Base-by-base conservation (phyloP, 139 green algal genomes). In the Microglena sp. region DNA sequence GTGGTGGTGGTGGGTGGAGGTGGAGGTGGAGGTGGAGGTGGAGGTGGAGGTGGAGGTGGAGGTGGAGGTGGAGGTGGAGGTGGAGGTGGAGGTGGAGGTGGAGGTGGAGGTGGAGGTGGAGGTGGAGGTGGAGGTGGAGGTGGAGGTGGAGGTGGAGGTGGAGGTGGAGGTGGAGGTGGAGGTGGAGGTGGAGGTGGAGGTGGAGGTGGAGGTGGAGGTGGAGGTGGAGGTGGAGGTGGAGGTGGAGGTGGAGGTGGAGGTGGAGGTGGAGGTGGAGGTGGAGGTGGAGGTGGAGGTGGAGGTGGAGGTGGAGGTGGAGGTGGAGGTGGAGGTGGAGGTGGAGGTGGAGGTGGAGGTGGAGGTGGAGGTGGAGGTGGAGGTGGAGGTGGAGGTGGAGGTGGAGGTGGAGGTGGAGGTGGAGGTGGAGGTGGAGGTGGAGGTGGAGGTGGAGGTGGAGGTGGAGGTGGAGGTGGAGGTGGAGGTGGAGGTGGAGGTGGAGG, bases 41-140 rank as follows among this genome's bases (percentile, higher is more conserved):
- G 40, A 50, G 40, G 40, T 50, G 40, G 40, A 50, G 40, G 40
- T 50, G 40, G 40, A 50, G 40, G 40, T 50, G 40, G 40, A 50
- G 40, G 40, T 50, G 40, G 40, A 50, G 40, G 40, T 50, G 40
- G 40, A 50, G 40, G 40, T 50, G 40, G 40, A 50, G 40, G 40
- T 50, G 40, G 40, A 50, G 40, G 40, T 50, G 40, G 40, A 50
- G 40, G 40, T 50, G 40, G 40, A 50, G 40, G 40, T 50, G 40
- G 40, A 11, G 40, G 40, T 50, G 40, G 40, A 11, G 40, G 40
- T 50, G 40, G 40, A 11, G 40, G 40, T 50, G 40, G 40, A 11
- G 40, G 40, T 50, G 40, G 40, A 11, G 40, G 40, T 50, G 40
- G 40, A 11, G 40, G 40, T 50, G 40, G 40, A 11, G 40, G 40